Base-by-base conservation (phyloP, 176 grass and related monocot genomes). In the Miscanthus lutarioriparius region DNA sequence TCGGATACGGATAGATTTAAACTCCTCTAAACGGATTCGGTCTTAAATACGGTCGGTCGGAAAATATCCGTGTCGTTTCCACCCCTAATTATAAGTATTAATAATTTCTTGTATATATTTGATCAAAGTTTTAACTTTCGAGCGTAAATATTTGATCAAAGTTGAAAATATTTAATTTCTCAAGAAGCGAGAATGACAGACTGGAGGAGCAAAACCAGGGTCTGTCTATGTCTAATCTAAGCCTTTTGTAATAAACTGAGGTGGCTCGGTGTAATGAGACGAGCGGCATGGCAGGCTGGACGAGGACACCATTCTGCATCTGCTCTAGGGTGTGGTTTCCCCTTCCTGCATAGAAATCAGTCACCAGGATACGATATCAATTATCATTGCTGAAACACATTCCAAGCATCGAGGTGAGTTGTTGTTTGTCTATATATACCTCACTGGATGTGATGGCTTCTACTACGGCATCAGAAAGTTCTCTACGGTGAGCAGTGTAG, bases 401-500 rank as follows among this genome's bases (percentile, higher is more conserved):
- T 39, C 6, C 48, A 72, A 79, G 51, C 2, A 30, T 9, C 12
- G 49, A 53, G 54, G 53, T 30, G 12, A 23, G 32, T n/a, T 25
- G 65, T 0, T 4, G 13, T 80, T 48, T 48, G 12, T 25, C 14
- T 2, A 78, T 78, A 90, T 2, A 78, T 82, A 90, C 88, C 88
- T 86, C 45, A 26, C 36, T 82, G 44, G 67, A 81, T 75, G 63
- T 91, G 39, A 95, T 74, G 63, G 76, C 90, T 69, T 88, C 90
- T 41, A 91, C 64, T 2, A 98, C 85, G 26, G 84, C 83, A 58
- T 74, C 88, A 40, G 82, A 79, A 70, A 95, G 76, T 66, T 90
- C 91, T 75, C 80, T 79, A 51, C 87, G 92, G 84, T 95, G 95
- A 72, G 80, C 72, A 66, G 89, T 91, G 78, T 95, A 93, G 85